Base-by-base conservation (phyloP, 2,329 filamentous ascomycete genomes). In the Fusarium tjaetaba region DNA sequence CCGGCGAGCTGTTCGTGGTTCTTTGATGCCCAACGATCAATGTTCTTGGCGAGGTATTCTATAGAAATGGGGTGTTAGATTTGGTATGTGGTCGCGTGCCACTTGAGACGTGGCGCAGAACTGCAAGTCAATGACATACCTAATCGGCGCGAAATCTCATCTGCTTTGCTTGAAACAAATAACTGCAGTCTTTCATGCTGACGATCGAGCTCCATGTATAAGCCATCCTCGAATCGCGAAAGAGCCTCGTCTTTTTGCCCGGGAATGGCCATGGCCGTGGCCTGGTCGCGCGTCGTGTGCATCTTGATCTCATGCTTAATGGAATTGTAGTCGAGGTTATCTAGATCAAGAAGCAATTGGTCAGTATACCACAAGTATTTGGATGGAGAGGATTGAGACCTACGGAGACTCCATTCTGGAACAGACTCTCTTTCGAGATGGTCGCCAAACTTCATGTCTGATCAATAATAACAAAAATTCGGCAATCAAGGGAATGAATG, bases 271-370 rank as follows among this genome's bases (percentile, higher is more conserved):
- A 95, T 90, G 51, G 92, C 92, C 34, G 86, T 86, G 55, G 91
- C 92, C 77, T 93, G 90, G 81, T 92, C 90, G 49, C 88, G 89
- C 18, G 91, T 92, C 4, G 94, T 97, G 79, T 94, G 89, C 68
- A 88, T 88, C 81, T 96, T 96, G 85, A 97, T 96, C 78, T 94
- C 88, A 81, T 93, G 88, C 83, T 97, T 97, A 72, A 97, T 88
- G 55, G 93, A 93, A 81, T 96, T 94, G 86, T 97, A 97, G 82
- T 96, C 94, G 82, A 97, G 90, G 82, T 97, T 96, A 81, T 95
- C 92, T 94, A 48, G 11, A 24, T 93, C 51, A 22, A 56, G 39
- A 56, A 49, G 55, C 18, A 13, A 49, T 30, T 39, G n/a, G 57
- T 77, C 46, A 70, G 45, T 65, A 32, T 38, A 57, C 16, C 16